phyloP scores from a whole-genome alignment of 441 rosid species.

The Croton laevigatus region DNA sequence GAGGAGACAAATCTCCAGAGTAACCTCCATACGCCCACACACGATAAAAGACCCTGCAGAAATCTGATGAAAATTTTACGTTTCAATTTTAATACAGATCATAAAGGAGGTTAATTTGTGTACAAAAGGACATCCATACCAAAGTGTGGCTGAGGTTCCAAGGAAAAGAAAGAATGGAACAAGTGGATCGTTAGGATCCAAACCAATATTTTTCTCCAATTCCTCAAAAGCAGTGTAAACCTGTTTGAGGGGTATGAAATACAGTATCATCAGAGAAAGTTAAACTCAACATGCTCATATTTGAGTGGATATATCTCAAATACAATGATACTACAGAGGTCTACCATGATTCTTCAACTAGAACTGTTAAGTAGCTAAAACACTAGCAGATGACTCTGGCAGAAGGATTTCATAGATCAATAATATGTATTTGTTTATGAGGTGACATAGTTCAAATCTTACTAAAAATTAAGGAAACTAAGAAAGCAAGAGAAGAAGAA shows the following conservation, averaged over 20 bases:
- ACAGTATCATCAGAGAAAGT: conserved; percentile 7
- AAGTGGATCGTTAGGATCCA: conserved; percentile 86
- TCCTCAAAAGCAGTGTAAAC: conserved; percentile 56
- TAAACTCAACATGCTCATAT: conserved; percentile 15
- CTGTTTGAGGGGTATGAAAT: conserved; percentile 38
- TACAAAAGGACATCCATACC: conserved; percentile 61
- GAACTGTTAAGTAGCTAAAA: conserved; percentile 9
- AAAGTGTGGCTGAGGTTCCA: conserved; percentile 70
- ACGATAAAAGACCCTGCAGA: conserved; percentile 87
- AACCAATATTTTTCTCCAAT: conserved; percentile 72
- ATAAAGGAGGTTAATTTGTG: conserved; percentile 16
- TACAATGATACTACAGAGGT: neutral
- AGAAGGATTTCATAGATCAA: conserved; percentile 9
- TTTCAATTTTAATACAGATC: conserved; percentile 29
- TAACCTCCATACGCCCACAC: conserved; percentile 78
- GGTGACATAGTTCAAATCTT: conserved; percentile 4
- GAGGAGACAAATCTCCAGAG: conserved; percentile 90
- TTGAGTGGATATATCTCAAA: neutral
- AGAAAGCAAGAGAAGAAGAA: neutral
- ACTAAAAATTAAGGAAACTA: conserved; percentile 10
- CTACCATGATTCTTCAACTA: conserved; percentile 10
- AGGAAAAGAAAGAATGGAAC: conserved; percentile 64
- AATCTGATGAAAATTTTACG: conserved; percentile 71
- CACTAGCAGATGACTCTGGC: conserved; percentile 6
- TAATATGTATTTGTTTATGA: neutral